Evolutionary conservation across 2,329 filamentous ascomycete species (phyloP).

Genomic region (Lojkania enalia): DNA sequence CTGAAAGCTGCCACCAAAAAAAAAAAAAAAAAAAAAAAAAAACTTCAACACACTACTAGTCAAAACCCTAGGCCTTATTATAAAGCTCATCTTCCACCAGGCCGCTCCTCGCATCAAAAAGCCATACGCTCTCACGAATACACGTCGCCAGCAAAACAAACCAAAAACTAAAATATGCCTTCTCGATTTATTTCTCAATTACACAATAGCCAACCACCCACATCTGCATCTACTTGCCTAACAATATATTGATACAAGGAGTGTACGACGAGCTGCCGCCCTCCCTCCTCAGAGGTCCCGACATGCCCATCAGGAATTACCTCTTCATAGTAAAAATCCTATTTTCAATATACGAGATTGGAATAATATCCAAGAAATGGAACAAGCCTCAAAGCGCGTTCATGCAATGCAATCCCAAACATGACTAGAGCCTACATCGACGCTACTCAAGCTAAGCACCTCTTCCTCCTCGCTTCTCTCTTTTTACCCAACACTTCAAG

Average conservation of each 20-base stretch:
- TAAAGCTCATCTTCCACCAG: too few species aligned
- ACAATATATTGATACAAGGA: neutral
- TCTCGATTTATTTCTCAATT: too few species aligned
- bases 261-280: neutral
- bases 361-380: conserved; percentile 1
- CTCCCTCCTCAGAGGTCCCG: neutral
- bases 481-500: neutral
- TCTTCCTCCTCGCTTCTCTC: neutral
- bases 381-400: neutral
- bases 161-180: too few species aligned
- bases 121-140: too few species aligned
- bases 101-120: too few species aligned
- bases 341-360: neutral
- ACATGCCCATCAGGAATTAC: conserved; percentile 1
- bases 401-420: neutral
- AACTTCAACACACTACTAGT: too few species aligned
- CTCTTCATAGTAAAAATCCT: neutral
- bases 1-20: too few species aligned
- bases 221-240: neutral
- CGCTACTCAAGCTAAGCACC: too few species aligned
- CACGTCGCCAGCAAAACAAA: too few species aligned
- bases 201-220: too few species aligned
- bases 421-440: neutral
- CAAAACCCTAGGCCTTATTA: too few species aligned
- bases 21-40: too few species aligned